Evolutionary conservation across 2,329 filamentous ascomycete genomes (phyloP).

Genomic region (Verticillium longisporum): DNA sequence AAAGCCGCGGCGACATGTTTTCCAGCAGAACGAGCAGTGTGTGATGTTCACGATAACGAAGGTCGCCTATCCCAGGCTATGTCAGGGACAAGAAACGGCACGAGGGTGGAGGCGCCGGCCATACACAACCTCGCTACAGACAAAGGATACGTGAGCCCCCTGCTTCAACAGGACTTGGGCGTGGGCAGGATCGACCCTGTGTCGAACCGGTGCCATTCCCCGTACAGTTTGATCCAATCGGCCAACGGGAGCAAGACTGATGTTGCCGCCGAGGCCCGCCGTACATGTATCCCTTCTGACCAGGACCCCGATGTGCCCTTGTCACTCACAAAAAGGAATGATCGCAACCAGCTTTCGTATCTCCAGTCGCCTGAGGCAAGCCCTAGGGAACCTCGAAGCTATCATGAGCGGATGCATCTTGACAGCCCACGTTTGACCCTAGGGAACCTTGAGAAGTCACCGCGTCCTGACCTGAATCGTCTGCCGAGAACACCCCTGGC

Average conservation of each 20-base stretch:
- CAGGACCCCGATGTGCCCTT: background rate
- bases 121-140: background rate
- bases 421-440: background rate
- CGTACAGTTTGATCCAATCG: background rate
- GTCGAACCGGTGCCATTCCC: background rate
- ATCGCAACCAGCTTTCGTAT: background rate
- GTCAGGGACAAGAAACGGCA: background rate
- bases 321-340: background rate
- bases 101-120: background rate
- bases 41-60: background rate
- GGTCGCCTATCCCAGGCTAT: background rate
- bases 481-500: background rate
- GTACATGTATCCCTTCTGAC: background rate
- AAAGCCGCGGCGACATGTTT: background rate
- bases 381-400: background rate
- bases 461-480: background rate
- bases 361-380: background rate
- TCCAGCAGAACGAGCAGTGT: background rate
- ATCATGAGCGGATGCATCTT: background rate
- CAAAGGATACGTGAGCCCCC: background rate
- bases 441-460: background rate
- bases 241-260: background rate
- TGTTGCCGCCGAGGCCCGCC: background rate
- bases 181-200: background rate
- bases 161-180: background rate